Base-by-base conservation (phyloP, 208 protist genomes). In the Herpetomonas muscarum region DNA sequence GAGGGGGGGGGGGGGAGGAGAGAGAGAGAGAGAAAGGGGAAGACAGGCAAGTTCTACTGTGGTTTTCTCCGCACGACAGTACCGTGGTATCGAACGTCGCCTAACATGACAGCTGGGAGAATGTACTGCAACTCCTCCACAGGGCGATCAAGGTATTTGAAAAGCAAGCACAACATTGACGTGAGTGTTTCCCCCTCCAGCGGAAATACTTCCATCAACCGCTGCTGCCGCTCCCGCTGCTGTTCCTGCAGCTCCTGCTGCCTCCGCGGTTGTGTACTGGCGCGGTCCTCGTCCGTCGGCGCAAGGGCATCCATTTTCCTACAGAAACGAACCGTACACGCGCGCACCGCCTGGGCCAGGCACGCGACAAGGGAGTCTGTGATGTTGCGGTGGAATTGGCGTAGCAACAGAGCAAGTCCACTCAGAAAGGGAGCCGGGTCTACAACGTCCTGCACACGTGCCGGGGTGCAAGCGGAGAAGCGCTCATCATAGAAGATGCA, bases 341-440 rank as follows among this genome's bases (percentile, higher is more conserved):
- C 61, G 0, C 67, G 60, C 22, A 79, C 54, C 13, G 90, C 73
- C 66, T 98, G 96, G 30, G 82, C 84, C 6, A 98, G 31, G 37
- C 95, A 89, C 37, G 74, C 72, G 28, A 97, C 36, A 29, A 97
- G 85, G 22, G 85, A 61, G 36, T 89, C 61, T 0, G 68, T 86
- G 32, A 93, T 70, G 30, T 82, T 63, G 4, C 81, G 78, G 45
- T 98, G 95, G 45, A 98, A 97, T 61, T 98, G 97, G 58, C 92
- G 94, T 3, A 98, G 69, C 19, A 98, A 26, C 2, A 90, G 87
- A 4, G 93, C 82, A 7, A 97, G 59, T 26, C 96, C 96, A 19
- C 91, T 74, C 36, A 90, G 72, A 37, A 98, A 90, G 37, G 89
- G 65, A 22, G 76, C 81, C 22, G 86, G 80, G 64, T 98, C 96